These are phyloP conservation scores for Chytridiales sp. DNA, from an alignment of 371 early-diverging fungal genomes.

Conservation along the genomic window DNA sequence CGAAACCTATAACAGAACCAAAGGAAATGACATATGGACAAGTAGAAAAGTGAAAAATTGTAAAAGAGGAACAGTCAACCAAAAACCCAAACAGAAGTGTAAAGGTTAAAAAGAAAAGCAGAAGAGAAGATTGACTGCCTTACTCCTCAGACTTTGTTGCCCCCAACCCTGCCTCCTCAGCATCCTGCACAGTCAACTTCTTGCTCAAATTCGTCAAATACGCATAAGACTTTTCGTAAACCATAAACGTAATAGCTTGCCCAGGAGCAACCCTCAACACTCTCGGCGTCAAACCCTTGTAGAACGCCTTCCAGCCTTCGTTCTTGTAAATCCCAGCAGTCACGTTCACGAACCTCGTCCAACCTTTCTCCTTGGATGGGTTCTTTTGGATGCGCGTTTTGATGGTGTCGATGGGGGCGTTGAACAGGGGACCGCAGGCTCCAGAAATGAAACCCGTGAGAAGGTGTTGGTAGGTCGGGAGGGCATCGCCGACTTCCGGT, in stretches of 20 bases:
- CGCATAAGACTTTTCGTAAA: slow-evolving; percentile 49
- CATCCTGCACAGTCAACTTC: slow-evolving; percentile 17
- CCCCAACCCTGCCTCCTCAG: slow-evolving; percentile 16
- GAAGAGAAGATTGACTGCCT: too few species aligned
- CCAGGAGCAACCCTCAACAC: slow-evolving; percentile 76
- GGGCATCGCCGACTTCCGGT: slow-evolving; percentile 64
- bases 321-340: slow-evolving; percentile 69
- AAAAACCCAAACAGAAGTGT: too few species aligned
- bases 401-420: slow-evolving; percentile 97
- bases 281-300: slow-evolving; percentile 94
- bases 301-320: slow-evolving; percentile 92
- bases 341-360: slow-evolving; percentile 76
- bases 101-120: too few species aligned
- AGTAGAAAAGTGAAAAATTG: too few species aligned
- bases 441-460: slow-evolving; percentile 92
- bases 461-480: slow-evolving; percentile 91
- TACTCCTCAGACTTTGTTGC: too few species aligned
- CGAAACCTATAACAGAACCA: too few species aligned
- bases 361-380: slow-evolving; percentile 71
- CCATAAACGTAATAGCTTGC: slow-evolving; percentile 58
- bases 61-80: too few species aligned
- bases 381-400: slow-evolving; percentile 96
- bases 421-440: slow-evolving; percentile 87
- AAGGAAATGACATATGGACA: too few species aligned
- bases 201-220: slow-evolving; percentile 29